Conservation (phyloP, 1,284 basidiomycete species). For the Malassezia caprae region DNA sequence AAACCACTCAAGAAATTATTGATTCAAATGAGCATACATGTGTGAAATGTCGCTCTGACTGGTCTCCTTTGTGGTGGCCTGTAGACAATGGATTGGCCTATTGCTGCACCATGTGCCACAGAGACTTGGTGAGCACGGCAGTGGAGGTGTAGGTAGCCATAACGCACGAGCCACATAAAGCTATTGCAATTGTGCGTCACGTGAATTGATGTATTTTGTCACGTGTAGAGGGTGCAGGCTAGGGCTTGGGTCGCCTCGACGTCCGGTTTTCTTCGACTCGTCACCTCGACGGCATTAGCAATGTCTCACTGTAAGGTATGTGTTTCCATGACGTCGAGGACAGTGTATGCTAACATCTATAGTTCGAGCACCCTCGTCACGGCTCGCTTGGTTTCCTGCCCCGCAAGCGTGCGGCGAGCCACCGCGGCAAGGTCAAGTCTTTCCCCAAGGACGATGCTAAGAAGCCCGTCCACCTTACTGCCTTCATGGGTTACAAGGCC, state of each 20-base stretch:
- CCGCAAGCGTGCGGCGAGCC: constrained; percentile 47
- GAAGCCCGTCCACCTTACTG: constrained; percentile 98
- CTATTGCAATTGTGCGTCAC: background rate
- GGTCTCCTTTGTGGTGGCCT: constrained; percentile 17
- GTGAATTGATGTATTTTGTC: constrained; percentile 3
- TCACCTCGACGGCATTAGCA: constrained; percentile 18
- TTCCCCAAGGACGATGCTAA: constrained; percentile 84
- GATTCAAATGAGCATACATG: background rate
- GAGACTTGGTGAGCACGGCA: too few species aligned
- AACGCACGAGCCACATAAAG: background rate
- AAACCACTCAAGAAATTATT: background rate
- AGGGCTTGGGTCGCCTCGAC: background rate
- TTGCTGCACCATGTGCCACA: constrained; percentile 9
- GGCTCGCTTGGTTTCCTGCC: constrained; percentile 48
- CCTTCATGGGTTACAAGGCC: constrained; percentile 98
- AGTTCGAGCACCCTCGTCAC: constrained; percentile 48
- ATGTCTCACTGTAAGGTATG: constrained; percentile 22
- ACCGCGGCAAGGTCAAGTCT: constrained; percentile 47
- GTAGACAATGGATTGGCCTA: background rate
- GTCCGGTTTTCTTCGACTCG: constrained; percentile 16
- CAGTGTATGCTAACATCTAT: constrained; percentile 11
- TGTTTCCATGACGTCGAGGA: background rate
- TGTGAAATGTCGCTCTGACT: constrained; percentile 6
- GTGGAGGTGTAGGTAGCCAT: background rate
- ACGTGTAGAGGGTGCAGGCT: background rate